Evolutionary conservation across 2,329 filamentous ascomycete genomes (phyloP).

Genomic region (Exophiala calicioides): DNA sequence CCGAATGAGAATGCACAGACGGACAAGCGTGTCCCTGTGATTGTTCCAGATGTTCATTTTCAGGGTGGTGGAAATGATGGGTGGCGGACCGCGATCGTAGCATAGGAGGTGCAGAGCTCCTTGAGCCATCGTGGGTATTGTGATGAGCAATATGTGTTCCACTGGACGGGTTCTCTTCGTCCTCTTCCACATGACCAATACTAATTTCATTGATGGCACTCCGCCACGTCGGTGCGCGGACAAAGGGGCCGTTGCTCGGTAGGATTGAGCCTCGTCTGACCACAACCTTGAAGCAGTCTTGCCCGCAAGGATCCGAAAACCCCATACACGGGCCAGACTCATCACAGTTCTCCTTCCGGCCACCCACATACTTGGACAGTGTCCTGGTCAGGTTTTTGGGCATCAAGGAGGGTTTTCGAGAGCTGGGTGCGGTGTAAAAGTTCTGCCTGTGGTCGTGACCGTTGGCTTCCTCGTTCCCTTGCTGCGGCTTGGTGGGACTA

Average conservation of each 20-base stretch:
- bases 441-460: constrained; percentile 7
- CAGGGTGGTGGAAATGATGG: constrained; percentile 31
- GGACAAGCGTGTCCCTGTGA: constrained; percentile 6
- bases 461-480: constrained; percentile 6
- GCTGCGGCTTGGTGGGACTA: constrained; percentile 16
- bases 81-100: constrained; percentile 28
- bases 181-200: constrained; percentile 18
- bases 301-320: constrained; percentile 62
- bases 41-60: constrained; percentile 21
- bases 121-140: constrained; percentile 18
- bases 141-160: constrained; percentile 1
- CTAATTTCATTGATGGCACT: constrained; percentile 10
- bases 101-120: constrained; percentile 1
- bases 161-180: constrained; percentile 12
- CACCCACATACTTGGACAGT: constrained; percentile 53
- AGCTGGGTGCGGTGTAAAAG: constrained; percentile 24
- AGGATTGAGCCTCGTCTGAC: constrained; percentile 28
- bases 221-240: constrained; percentile 19
- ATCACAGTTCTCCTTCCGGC: constrained; percentile 55
- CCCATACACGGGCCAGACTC: constrained; percentile 62
- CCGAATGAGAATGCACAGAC: constrained; percentile 18
- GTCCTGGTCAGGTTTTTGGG: constrained; percentile 38
- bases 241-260: constrained; percentile 19
- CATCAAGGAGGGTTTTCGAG: constrained; percentile 38
- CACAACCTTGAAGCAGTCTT: constrained; percentile 58